Base-by-base conservation (phyloP, 2,329 filamentous ascomycete species). In the Fusarium neocosmosporiellum region DNA sequence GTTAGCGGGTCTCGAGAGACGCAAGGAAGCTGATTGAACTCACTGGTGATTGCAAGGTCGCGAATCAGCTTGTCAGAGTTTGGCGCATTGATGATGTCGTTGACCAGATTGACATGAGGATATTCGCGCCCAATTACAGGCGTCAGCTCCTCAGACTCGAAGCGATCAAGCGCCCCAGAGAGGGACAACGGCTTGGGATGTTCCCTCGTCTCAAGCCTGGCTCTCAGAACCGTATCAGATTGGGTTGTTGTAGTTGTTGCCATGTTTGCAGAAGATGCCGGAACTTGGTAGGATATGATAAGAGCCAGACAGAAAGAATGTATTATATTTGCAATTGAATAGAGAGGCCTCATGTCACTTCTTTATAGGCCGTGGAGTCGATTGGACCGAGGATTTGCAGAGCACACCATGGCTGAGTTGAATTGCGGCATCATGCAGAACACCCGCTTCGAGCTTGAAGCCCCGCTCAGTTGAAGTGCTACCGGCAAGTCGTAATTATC, bases 41-140 rank as follows among this genome's bases (percentile, higher is more conserved):
- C 80, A 90, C 88, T 86, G 0, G 88, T 90, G 61, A 91, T 88
- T 18, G 88, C 90, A 1, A 92, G 82, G 71, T 92, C 90, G 2
- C 87, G 85, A 22, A 92, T 80, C 4, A 90, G 79, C 33, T 87
- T 85, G 50, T 92, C 89, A 0, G 86, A 80, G 65, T 91, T 87
- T 0, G 85, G 80, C 2, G 86, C 86, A 14, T 88, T 83, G 27
- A 76, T 62, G 9, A 78, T 64, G 7, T 79, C 75, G 33, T 91
- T 86, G 1, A 84, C 84, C 1, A 90, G 81, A 60, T 89, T 86
- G 31, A 86, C 80, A 7, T 81, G 81, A 4, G 81, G 78, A 65
- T 87, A 90, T 75, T 90, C 88, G 18, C 85, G 85, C 2, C 88
- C 88, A 48, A 90, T 89, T 20, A 86, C 82, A 0, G 88, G 88